Conservation (phyloP, 2,329 filamentous ascomycete species). For the Phaeosphaeria sp. region DNA sequence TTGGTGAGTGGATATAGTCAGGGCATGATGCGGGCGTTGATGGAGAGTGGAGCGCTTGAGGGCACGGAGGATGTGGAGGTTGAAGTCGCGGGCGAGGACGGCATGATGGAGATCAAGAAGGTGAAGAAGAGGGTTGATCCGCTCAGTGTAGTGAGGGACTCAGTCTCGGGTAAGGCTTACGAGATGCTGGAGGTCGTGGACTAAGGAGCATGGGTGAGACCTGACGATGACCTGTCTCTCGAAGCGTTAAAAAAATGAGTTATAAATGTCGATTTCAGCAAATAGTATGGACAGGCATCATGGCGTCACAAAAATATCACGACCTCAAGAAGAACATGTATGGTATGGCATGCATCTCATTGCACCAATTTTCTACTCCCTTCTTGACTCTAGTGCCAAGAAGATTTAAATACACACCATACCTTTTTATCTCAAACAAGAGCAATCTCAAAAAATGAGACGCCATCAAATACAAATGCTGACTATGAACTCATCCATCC, state of each 20-base stretch:
- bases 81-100: constrained; percentile 42
- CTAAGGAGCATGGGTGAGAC: constrained; percentile 37
- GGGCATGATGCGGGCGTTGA: constrained; percentile 64
- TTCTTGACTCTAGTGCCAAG: too few relatives aligned
- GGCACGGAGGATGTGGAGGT: constrained; percentile 50
- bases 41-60: constrained; percentile 58
- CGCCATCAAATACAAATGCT: neutral
- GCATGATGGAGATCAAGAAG: constrained; percentile 28
- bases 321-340: too few relatives aligned
- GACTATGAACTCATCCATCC: too few relatives aligned
- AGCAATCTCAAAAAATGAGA: neutral
- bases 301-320: too few relatives aligned
- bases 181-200: constrained; percentile 64
- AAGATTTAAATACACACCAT: too few relatives aligned
- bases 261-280: neutral
- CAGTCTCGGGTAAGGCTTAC: constrained; percentile 62
- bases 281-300: neutral
- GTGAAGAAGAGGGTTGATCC: constrained; percentile 54
- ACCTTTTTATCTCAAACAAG: too few relatives aligned
- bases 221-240: too few relatives aligned
- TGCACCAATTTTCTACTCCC: too few relatives aligned
- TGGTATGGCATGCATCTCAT: neutral
- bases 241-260: neutral
- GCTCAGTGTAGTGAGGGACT: constrained; percentile 56
- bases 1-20: constrained; percentile 66